Evolutionary conservation across 192 early-diverging fungal species (phyloP).

Genomic region (Mortierella antarctica): DNA sequence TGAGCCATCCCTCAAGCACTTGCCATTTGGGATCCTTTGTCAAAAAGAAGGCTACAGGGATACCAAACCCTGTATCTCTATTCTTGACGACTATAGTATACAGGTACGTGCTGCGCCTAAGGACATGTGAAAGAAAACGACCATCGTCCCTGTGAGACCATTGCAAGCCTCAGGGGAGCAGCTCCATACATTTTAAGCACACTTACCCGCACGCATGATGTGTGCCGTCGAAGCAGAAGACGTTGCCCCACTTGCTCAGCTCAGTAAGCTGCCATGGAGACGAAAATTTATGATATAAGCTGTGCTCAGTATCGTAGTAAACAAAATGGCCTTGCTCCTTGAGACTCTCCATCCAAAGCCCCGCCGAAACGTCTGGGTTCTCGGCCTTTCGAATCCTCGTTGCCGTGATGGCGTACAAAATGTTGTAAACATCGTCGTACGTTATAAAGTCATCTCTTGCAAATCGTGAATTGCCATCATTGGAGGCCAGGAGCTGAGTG

Average conservation of each 20-base stretch:
- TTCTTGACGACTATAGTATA: constrained; percentile 13
- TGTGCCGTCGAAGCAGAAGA: constrained; percentile 16
- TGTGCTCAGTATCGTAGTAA: constrained; percentile 12
- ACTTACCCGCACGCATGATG: constrained; percentile 10
- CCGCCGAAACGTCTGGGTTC: constrained; percentile 8
- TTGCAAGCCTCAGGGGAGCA: not conserved
- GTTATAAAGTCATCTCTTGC: constrained; percentile 23
- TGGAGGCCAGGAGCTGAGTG: not conserved
- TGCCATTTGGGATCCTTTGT: not conserved
- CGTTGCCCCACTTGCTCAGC: not conserved
- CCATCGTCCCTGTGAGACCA: not conserved
- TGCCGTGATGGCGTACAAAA: constrained; percentile 1
- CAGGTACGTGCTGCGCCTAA: constrained; percentile 1
- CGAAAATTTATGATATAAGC: constrained; percentile 11
- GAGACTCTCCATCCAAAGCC: constrained; percentile 23
- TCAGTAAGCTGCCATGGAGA: constrained; percentile 11
- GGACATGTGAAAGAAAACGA: not conserved
- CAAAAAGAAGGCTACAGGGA: not conserved
- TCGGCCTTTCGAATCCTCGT: constrained; percentile 7
- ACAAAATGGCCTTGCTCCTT: constrained; percentile 6
- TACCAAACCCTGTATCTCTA: not conserved
- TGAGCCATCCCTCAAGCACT: not conserved
- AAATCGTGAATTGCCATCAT: not conserved
- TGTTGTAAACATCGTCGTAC: constrained; percentile 36
- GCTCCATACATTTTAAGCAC: not conserved